Evolutionary conservation across 345 rosid species (phyloP).

Genomic region (Syzygium jambos): DNA sequence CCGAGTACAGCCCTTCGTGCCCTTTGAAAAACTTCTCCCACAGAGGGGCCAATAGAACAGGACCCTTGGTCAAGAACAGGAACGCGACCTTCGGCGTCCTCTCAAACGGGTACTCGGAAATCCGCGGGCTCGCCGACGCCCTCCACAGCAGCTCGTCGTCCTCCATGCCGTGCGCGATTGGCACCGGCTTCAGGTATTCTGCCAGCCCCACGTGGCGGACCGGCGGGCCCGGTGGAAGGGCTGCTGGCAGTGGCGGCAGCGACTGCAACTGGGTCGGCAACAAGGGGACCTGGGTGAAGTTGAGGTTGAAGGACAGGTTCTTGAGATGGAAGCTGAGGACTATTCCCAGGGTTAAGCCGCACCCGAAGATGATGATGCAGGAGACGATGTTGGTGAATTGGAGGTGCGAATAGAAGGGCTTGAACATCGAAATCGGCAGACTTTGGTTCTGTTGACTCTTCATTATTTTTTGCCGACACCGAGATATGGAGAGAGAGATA

Average conservation of each 20-base stretch:
- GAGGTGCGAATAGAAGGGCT: constrained; percentile 29
- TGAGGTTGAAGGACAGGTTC: constrained; percentile 18
- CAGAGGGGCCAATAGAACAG: constrained; percentile 30
- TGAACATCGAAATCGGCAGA: constrained; percentile 6
- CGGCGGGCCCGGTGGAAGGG: background rate
- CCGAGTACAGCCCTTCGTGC: constrained; percentile 30
- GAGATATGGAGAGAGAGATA: background rate
- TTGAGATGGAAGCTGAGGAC: constrained; percentile 37
- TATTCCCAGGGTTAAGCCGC: constrained; percentile 51
- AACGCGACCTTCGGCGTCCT: constrained; percentile 39
- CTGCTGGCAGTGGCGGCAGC: background rate
- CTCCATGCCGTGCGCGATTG: constrained; percentile 50
- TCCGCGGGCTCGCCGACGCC: constrained; percentile 23
- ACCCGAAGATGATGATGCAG: constrained; percentile 32
- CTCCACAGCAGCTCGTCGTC: constrained; percentile 48
- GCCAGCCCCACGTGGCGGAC: constrained; percentile 13
- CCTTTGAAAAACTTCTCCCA: constrained; percentile 45
- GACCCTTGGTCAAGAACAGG: constrained; percentile 42
- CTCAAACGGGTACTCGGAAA: constrained; percentile 8
- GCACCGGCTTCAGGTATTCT: constrained; percentile 29
- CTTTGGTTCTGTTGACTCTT: constrained; percentile 18
- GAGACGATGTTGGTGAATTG: constrained; percentile 32
- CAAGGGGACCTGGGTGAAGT: constrained; percentile 12
- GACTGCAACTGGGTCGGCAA: constrained; percentile 12
- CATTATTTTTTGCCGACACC: background rate